Evolutionary conservation across 2,329 filamentous ascomycete species (phyloP).

Genomic region (Parastagonospora nodorum): DNA sequence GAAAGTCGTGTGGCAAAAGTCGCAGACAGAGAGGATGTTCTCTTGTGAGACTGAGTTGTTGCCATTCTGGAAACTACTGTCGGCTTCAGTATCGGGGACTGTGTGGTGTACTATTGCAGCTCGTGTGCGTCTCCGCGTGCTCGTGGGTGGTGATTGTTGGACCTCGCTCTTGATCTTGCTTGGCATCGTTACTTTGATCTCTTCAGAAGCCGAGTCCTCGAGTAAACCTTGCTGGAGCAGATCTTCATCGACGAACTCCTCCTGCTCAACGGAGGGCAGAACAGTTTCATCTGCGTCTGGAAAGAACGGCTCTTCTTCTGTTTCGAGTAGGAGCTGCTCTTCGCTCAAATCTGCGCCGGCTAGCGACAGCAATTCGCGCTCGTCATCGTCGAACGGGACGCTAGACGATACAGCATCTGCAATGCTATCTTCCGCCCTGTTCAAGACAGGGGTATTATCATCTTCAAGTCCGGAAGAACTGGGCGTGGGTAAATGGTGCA

Average conservation of each 20-base stretch:
- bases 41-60: neutral
- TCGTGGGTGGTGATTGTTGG: neutral
- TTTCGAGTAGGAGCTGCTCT: conserved; percentile 1
- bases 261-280: conserved; percentile 30
- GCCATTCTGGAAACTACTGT: neutral
- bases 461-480: conserved; percentile 28
- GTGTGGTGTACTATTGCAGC: neutral
- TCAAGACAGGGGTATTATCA: neutral
- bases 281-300: conserved; percentile 19
- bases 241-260: conserved; percentile 18
- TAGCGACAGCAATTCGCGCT: conserved; percentile 33
- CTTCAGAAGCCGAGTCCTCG: conserved; percentile 9
- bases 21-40: neutral
- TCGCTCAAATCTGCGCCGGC: conserved; percentile 18
- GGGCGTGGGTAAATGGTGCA: conserved; percentile 37
- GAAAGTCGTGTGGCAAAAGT: conserved; percentile 13
- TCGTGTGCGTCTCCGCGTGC: conserved; percentile 1
- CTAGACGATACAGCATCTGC: conserved; percentile 15
- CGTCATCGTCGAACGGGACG: conserved; percentile 32
- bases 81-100: conserved; percentile 1
- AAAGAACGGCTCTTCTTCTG: conserved; percentile 3
- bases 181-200: neutral
- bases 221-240: conserved; percentile 15
- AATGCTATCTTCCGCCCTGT: neutral
- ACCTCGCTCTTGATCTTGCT: conserved; percentile 12